Evolutionary conservation across 306 rosid species (phyloP), one percentile per base, ranked within the genome.

Genomic region (Rosa persica): DNA sequence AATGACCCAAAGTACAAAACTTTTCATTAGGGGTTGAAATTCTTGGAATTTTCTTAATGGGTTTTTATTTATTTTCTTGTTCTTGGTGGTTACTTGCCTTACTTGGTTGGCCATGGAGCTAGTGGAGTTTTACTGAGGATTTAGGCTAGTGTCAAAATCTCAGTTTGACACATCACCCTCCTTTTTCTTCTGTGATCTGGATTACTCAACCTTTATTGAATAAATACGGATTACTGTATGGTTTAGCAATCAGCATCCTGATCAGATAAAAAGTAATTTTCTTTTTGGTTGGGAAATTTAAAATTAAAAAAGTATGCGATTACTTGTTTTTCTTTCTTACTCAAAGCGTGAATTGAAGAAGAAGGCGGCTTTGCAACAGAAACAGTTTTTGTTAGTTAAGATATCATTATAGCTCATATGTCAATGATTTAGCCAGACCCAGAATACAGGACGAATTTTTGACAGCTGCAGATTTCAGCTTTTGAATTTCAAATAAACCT

Each of bases 11-110:
- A 85, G 85, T 66, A 17, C 30, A 58, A 27, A 60, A 17, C 58
- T 84, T 84, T 80, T 77, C 71, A 74, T 76, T 43, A 11, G 62
- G 62, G 34, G 82, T 81, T 81, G 81, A 70, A 78, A 75, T 34
- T 69, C 54, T 79, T 69, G 27, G 43, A 76, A 36, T 36, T 77
- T 75, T 36, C 60, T 83, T 75, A 44, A 70, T 34, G 77, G 87
- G 81, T 75, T 81, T 87, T 85, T 85, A 88, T 81, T 80, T 72
- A 40, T 81, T 85, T 80, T 85, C 52, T 48, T 67, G 48, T 9
- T 75, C 81, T 74, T 73, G 79, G 77, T 27, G 72, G 40, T 20
- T 46, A 67, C 43, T 67, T 61, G 36, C 65, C 57, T 42, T 77
- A 16, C 27, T 36, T 15, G 49, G 78, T 67, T 76, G 85, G 80